Base-by-base conservation (phyloP, 1,284 basidiomycete species). In the Meira nashicola region DNA sequence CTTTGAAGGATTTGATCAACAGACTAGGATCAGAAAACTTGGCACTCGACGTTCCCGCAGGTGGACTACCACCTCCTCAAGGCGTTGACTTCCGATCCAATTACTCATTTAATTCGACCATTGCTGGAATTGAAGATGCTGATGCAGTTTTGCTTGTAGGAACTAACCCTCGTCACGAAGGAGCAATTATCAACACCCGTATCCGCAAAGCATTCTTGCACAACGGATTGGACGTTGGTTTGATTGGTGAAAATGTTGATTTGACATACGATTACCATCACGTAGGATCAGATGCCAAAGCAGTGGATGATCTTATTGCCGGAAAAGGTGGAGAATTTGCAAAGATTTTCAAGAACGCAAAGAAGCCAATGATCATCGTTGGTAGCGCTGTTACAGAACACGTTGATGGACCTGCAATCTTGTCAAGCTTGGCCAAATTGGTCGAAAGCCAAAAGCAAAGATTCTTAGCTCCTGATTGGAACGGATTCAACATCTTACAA, bases 111-210 rank as follows among this genome's bases (percentile, higher is more conserved):
- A 97, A 97, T 82, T 84, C 88, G n/a, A 90, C 88, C 40, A 92
- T 99, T 65, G 86, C 90, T 43, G 89, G 90, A 48, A 84, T 94
- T 47, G 94, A 95, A 76, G 84, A 89, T 62, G 93, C 94, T 33
- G 95, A 99, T 76, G 90, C 83, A 39, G 89, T 99, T 66, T 85
- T 98, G 17, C 86, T 99, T 39, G 86, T 98, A 71, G 94, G 94
- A 67, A 96, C 92, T 57, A 97, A 98, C 82, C 94, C 94, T 12
- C 86, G 95, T 50, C 93, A 97, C 79, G 95, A 99, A 81, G 95
- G 92, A 8, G 89, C 95, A 38, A 93, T 97, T 60, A 83, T 98
- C 76, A 98, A 98, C 84, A 92, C 93, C 11, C 89, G 94, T 68
- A 90, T 98, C 75, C 86, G 94, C 76, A 94, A 92, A 83, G 88